Base-by-base conservation (phyloP, 345 rosid genomes). In the Salix suchowensis region DNA sequence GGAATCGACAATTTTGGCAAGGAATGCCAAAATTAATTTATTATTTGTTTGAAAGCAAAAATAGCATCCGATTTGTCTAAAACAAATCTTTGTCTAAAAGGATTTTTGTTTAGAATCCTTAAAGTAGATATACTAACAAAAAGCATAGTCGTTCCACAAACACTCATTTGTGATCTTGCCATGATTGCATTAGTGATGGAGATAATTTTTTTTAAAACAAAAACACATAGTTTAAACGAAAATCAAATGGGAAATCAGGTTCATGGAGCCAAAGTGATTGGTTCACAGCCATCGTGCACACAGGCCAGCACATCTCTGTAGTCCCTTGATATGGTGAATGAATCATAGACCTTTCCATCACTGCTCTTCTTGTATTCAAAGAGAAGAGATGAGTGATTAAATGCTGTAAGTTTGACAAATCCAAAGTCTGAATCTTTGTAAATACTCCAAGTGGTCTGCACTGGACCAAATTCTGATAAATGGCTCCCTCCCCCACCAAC, bases 341-440 rank as follows among this genome's bases (percentile, higher is more conserved):
- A 88, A 85, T 95, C 98, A 18, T 90, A 78, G 10, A 93, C 91
- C 79, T 84, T 78, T 24, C 97, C 97, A 2, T 86, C 87, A 9
- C 91, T 71, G 86, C 97, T 95, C 81, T 83, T 95, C 88, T 91
- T 91, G 85, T 95, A 95, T 89, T 95, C 98, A 54, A 89, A 90
- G 7, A 88, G 88, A 77, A 95, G 85, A 21, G 85, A 87, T 14
- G 98, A 90, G 71, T 88, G 96, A 72, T 93, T 88, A 11, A 88
- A 86, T 26, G 97, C 91, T 3, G 96, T 91, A 81, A 93, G 36
- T 85, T 95, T 93, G 37, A 88, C 97, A 74, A 91, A 95, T 61
- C 97, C 97, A 19, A 5, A 91, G 77, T 93, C 96, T 26, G 77
- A 86, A 76, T 93, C 97, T 81, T 89, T 85, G 78, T 84, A 85